Percentiles rank a stretch among this genome's conserved stretches.
phyloP scores from a whole-genome alignment of 306 rosid species.

The Fragaria vesca region DNA sequence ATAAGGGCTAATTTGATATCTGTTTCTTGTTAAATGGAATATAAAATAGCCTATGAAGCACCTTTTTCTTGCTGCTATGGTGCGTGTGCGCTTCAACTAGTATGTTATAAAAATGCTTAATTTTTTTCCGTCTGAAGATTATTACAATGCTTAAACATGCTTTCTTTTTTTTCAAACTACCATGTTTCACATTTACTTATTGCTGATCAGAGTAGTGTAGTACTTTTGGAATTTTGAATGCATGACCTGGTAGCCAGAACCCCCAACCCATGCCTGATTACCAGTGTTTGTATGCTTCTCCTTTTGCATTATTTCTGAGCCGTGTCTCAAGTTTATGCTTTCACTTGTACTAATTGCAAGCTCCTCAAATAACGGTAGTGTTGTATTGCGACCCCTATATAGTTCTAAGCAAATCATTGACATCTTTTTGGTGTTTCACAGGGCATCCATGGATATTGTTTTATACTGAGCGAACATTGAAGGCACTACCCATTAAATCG shows the following conservation, averaged over 20 bases:
- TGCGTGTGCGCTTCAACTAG: not conserved
- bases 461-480: slow-evolving; percentile 66
- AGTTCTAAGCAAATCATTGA: slow-evolving; percentile 21
- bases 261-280: not conserved
- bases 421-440: slow-evolving; percentile 36
- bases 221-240: not conserved
- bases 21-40: not conserved
- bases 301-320: not conserved
- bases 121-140: not conserved
- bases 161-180: not conserved
- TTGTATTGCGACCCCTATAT: not conserved
- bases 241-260: not conserved
- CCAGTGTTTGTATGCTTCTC: not conserved
- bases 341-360: not conserved
- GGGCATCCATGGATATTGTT: slow-evolving; percentile 96
- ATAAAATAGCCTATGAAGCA: not conserved
- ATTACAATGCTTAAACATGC: not conserved
- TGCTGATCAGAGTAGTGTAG: not conserved
- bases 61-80: not conserved
- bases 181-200: not conserved
- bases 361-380: not conserved
- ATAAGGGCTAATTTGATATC: not conserved
- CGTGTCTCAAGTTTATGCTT: not conserved
- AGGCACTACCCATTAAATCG: slow-evolving; percentile 56
- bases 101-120: not conserved